These are phyloP conservation scores for Alternaria angustiovoidea DNA, from an alignment of 2,329 filamentous ascomycete species.

Conservation along the genomic window DNA sequence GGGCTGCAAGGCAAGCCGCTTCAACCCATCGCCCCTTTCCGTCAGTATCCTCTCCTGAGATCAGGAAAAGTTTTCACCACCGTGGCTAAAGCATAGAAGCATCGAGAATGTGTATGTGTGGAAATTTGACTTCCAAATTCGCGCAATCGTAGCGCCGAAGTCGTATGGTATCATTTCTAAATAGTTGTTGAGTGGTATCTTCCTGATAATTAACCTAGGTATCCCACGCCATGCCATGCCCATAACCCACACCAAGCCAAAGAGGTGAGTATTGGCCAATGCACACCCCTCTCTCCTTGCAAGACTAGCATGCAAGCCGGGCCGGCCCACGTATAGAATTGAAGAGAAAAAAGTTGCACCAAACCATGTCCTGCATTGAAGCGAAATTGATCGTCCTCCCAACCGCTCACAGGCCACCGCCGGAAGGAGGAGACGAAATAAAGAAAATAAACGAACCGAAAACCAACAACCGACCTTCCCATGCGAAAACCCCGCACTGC, in stretches of 20 bases:
- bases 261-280: slow-evolving; percentile 19
- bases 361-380: slow-evolving; percentile 35
- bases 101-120: neutral
- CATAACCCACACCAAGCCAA: slow-evolving; percentile 5
- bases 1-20: slow-evolving; percentile 5
- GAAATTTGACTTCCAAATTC: slow-evolving; percentile 1
- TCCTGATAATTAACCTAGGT: slow-evolving; percentile 6
- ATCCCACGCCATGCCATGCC: slow-evolving; percentile 1
- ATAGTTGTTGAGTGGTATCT: slow-evolving; percentile 15
- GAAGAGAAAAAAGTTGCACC: slow-evolving; percentile 7
- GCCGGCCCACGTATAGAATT: slow-evolving; percentile 20
- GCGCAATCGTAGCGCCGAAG: slow-evolving; percentile 19
- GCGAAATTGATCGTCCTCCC: slow-evolving; percentile 15
- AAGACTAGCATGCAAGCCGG: slow-evolving; percentile 11
- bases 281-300: slow-evolving; percentile 10
- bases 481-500: slow-evolving; percentile 14
- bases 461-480: slow-evolving; percentile 28
- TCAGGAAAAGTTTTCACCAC: neutral
- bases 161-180: slow-evolving; percentile 35
- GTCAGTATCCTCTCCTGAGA: neutral
- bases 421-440: slow-evolving; percentile 15
- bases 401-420: slow-evolving; percentile 3
- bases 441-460: slow-evolving; percentile 7
- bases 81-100: neutral
- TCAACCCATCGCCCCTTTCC: slow-evolving; percentile 2